Evolutionary conservation across 768 basidiomycete genomes (phyloP).

Genomic region (Trametopsis cervina): DNA sequence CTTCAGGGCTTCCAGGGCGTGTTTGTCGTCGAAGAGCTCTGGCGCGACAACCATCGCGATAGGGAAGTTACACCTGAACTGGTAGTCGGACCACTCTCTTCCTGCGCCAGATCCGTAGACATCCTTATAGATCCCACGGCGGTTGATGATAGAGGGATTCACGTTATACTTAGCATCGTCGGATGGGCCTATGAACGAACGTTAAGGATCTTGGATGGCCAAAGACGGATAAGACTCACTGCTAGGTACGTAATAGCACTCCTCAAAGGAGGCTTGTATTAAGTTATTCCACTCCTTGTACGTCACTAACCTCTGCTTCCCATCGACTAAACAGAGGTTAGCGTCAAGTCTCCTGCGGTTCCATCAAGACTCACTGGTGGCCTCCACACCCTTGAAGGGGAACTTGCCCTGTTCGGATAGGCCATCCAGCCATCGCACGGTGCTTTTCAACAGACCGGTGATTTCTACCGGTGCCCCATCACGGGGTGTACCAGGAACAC

Average conservation of each 20-base stretch:
- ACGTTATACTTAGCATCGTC: slow-evolving; percentile 70
- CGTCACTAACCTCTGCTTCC: slow-evolving; percentile 61
- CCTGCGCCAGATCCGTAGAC: slow-evolving; percentile 84
- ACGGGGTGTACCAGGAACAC: slow-evolving; percentile 90
- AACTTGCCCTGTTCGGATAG: slow-evolving; percentile 62
- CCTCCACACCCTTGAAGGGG: slow-evolving; percentile 86
- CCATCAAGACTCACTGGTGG: slow-evolving; percentile 48
- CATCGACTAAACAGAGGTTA: slow-evolving; percentile 47
- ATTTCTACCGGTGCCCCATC: slow-evolving; percentile 97
- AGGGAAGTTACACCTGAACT: slow-evolving; percentile 88
- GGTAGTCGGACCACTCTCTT: slow-evolving; percentile 96
- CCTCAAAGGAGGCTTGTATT: slow-evolving; percentile 83
- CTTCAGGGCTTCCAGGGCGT: slow-evolving; percentile 73
- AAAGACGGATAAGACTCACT: slow-evolving; percentile 54
- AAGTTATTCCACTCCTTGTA: slow-evolving; percentile 89
- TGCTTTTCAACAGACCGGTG: slow-evolving; percentile 87
- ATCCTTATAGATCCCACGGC: slow-evolving; percentile 97
- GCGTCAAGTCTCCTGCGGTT: slow-evolving; percentile 1
- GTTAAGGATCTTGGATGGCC: slow-evolving; percentile 1
- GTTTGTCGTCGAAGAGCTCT: slow-evolving; percentile 79
- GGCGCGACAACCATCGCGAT: slow-evolving; percentile 97
- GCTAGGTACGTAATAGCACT: slow-evolving; percentile 81
- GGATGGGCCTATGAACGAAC: slow-evolving; percentile 48
- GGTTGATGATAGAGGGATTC: slow-evolving; percentile 65
- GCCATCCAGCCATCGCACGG: slow-evolving; percentile 79